A percentile compares a stretch with the other conserved stretches of the same genome.
Conservation (phyloP, 306 rosid genomes). For the Dicorynia guianensis region DNA sequence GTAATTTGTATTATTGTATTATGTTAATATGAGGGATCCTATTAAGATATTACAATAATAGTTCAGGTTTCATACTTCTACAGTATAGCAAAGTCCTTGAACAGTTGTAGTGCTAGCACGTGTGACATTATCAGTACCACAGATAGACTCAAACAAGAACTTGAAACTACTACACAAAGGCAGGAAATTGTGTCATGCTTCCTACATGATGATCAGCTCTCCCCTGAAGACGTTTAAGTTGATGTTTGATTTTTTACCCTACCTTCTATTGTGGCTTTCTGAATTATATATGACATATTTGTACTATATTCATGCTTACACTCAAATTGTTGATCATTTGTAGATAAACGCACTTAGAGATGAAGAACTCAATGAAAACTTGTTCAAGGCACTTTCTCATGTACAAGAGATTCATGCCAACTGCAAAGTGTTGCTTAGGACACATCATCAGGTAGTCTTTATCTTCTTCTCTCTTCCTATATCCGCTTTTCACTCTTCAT, state of each 20-base stretch:
- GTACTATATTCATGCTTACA: constrained; percentile 30
- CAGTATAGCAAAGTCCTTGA: constrained; percentile 80
- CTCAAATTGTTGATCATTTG: constrained; percentile 41
- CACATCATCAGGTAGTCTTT: constrained; percentile 88
- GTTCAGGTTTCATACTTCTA: constrained; percentile 18
- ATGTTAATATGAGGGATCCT: too few species aligned
- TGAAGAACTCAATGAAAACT: constrained; percentile 75
- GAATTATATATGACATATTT: constrained; percentile 14
- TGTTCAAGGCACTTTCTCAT: constrained; percentile 93
- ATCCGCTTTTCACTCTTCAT: constrained; percentile 1
- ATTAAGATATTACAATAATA: constrained; percentile 22
- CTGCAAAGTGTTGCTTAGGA: constrained; percentile 88
- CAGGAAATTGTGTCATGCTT: constrained; percentile 88
- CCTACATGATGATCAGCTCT: constrained; percentile 94
- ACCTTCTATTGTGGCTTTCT: constrained; percentile 26
- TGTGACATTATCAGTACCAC: constrained; percentile 91
- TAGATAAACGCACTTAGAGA: constrained; percentile 88
- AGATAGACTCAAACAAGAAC: constrained; percentile 92
- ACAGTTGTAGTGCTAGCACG: constrained; percentile 79
- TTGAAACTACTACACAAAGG: constrained; percentile 76
- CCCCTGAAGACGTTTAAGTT: constrained; percentile 73
- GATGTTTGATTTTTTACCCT: constrained; percentile 27
- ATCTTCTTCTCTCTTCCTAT: background rate
- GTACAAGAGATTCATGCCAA: constrained; percentile 97
- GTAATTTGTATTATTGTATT: too few species aligned